Evolutionary conservation across 2,329 filamentous ascomycete species (phyloP).

Genomic region (Verticillium isaacii): DNA sequence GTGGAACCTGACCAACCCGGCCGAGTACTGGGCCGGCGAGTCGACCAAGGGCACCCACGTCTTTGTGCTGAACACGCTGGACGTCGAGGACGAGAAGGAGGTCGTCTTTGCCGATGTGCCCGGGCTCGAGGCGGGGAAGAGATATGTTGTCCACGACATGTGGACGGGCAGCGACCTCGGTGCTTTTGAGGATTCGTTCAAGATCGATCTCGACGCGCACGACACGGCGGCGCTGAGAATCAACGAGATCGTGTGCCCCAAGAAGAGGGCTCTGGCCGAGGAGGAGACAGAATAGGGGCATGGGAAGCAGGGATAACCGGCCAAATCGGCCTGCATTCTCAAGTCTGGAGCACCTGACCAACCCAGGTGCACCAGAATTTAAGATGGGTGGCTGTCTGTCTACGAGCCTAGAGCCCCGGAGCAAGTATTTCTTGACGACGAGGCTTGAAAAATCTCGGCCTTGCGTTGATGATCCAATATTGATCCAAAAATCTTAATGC

Average conservation of each 20-base stretch:
- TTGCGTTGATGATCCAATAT: too few species aligned
- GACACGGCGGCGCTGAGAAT: conserved; percentile 26
- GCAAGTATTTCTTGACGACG: too few species aligned
- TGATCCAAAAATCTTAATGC: too few species aligned
- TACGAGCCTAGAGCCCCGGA: too few species aligned
- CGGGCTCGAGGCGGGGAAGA: conserved; percentile 21
- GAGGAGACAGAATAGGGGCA: background rate
- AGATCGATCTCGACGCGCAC: conserved; percentile 24
- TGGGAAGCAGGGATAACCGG: background rate
- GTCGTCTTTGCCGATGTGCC: conserved; percentile 39
- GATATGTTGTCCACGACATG: conserved; percentile 37
- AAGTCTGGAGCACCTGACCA: background rate
- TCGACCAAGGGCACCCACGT: conserved; percentile 38
- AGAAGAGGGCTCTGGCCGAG: conserved; percentile 2
- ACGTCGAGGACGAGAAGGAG: conserved; percentile 25
- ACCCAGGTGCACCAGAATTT: too few species aligned
- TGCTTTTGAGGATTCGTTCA: conserved; percentile 21
- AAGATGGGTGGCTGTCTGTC: too few species aligned
- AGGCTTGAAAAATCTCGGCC: too few species aligned
- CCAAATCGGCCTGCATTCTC: background rate
- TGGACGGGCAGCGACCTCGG: conserved; percentile 39
- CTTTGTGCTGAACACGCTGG: conserved; percentile 40
- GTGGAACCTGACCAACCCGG: conserved; percentile 40
- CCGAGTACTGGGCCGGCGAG: conserved; percentile 43
- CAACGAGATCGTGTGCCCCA: conserved; percentile 12